These are phyloP conservation scores for Colletotrichum graminicola DNA, from an alignment of 2,329 filamentous ascomycete genomes.

Conservation along the genomic window DNA sequence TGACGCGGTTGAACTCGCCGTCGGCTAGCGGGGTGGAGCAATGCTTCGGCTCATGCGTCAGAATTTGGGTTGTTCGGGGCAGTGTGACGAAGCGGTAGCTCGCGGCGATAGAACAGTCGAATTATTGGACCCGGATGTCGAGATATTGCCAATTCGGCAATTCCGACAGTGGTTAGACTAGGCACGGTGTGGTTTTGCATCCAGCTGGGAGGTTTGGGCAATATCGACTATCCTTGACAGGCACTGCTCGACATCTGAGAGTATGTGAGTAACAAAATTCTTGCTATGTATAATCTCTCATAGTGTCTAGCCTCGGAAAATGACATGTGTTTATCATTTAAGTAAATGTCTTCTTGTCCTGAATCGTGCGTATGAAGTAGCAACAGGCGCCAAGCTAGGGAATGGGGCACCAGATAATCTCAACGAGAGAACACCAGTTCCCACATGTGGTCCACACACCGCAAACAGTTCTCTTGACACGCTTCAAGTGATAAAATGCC, in stretches of 20 bases:
- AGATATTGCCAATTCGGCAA: too few species aligned
- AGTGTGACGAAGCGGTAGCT: background rate
- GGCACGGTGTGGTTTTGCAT: too few species aligned
- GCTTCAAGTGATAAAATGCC: background rate
- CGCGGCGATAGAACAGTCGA: background rate
- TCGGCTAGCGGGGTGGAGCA: background rate
- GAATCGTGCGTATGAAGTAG: background rate
- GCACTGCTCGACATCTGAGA: background rate
- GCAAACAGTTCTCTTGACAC: background rate
- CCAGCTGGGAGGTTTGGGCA: background rate
- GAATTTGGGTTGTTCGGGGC: background rate
- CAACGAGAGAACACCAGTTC: background rate
- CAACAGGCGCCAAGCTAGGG: background rate
- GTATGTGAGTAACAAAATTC: background rate
- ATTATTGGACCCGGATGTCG: background rate
- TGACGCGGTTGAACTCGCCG: background rate
- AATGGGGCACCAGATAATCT: background rate
- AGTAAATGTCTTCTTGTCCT: background rate
- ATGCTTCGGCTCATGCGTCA: background rate
- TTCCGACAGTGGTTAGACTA: too few species aligned
- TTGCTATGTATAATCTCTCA: fast-evolving
- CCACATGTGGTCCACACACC: background rate
- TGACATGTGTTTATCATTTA: background rate
- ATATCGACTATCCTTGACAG: background rate
- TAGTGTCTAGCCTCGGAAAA: background rate